Base-by-base conservation (phyloP, 2,329 filamentous ascomycete genomes). In the Colletotrichum sp. region DNA sequence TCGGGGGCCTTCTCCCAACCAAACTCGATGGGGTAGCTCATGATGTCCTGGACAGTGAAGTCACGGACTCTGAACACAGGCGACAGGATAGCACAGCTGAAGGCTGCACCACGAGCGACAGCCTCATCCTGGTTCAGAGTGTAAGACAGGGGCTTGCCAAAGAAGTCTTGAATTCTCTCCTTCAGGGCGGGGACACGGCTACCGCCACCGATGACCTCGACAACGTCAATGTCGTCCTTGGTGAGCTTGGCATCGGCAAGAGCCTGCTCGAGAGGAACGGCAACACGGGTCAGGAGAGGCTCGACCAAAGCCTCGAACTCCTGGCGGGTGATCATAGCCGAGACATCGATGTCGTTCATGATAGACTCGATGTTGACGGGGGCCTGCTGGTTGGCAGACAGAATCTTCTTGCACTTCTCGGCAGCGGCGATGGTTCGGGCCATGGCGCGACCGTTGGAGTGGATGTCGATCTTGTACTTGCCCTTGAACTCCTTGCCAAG, bases 101-200 rank as follows among this genome's bases (percentile, higher is more conserved):
- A 99, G 77, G 97, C 96, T 85, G 95, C 98, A 78, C 97, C 97
- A 84, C 97, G 94, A 78, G 97, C 96, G 80, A 98, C 93, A 79
- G 97, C 97, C 90, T 99, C 97, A 82, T 99, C 97, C 85, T 98
- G 96, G 91, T 99, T 99, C 81, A 98, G 93, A 66, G 97, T 99
- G 92, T 95, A 99, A 69, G 96, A 98, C 21, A 99, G 93, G 36
- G 87, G 86, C 92, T 98, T 99, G 89, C 93, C 93, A 84, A 99
- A 99, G 91, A 96, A 99, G 73, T 92, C 88, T 87, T 95, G 92
- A 84, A 99, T 95, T 82, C 92, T 92, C 80, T 96, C 93, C 92
- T 99, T 99, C 86, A 99, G 90, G 69, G 95, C 89, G 63, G 97
- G 97, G 18, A 99, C 94, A 92, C 97, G 97, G 67, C 96, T 97